Conservation (phyloP, 1,284 basidiomycete genomes). For the Ceratobasidium sp. region DNA sequence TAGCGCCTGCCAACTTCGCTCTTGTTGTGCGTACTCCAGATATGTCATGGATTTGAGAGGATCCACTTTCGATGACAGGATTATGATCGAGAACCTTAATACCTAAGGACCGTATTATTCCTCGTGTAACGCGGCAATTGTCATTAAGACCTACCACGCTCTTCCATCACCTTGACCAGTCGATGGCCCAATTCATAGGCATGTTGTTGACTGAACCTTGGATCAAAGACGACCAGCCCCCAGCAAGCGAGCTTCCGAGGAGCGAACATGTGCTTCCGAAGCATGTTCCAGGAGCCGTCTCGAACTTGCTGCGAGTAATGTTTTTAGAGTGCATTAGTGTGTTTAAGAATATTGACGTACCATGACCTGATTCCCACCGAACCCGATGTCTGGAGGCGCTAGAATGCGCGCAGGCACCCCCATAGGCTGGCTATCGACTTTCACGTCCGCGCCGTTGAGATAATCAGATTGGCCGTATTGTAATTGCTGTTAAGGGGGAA, state of each 20-base stretch:
- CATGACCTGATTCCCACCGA: conserved; percentile 34
- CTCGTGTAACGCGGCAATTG: too few relatives aligned
- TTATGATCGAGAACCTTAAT: conserved; percentile 10
- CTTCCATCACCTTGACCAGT: conserved; percentile 61
- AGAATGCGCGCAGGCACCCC: conserved; percentile 44
- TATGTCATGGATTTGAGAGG: conserved; percentile 1
- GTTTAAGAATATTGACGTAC: conserved; percentile 1
- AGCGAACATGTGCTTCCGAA: conserved; percentile 70
- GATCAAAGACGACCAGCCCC: conserved; percentile 71
- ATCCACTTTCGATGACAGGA: conserved; percentile 4
- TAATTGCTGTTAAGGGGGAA: conserved; percentile 25
- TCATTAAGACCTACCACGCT: conserved; percentile 63
- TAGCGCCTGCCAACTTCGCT: neutral
- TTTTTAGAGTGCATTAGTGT: neutral
- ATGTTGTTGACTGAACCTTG: conserved; percentile 62
- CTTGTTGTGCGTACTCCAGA: neutral
- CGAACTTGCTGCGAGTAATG: conserved; percentile 14
- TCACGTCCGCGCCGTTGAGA: conserved; percentile 43
- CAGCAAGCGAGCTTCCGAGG: conserved; percentile 65
- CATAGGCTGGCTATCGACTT: conserved; percentile 44
- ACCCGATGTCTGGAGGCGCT: conserved; percentile 45
- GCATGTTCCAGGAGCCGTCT: conserved; percentile 58
- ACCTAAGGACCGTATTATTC: neutral
- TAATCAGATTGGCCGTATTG: conserved; percentile 47
- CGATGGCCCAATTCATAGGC: conserved; percentile 62